Evolutionary conservation across 805 yeast species (phyloP), one percentile per base, ranked within the genome.

Genomic region (Saccharomycopsis vini): DNA sequence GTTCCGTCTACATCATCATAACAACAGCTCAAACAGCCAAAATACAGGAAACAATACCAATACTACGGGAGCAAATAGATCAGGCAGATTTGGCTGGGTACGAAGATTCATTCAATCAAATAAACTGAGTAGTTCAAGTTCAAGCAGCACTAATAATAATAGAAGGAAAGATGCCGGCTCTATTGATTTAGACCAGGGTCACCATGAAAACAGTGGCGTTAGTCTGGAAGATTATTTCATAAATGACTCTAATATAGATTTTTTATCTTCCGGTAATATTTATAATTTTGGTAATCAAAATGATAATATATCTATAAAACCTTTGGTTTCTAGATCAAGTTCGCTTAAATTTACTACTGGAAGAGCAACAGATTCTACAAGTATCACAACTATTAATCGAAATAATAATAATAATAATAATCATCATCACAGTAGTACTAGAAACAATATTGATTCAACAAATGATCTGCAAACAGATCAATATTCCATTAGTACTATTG

Each of bases 1-100:
- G n/a, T n/a, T n/a, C n/a, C n/a, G n/a, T n/a, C n/a, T n/a, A n/a
- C n/a, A n/a, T n/a, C n/a, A n/a, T n/a, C n/a, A n/a, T n/a, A n/a
- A n/a, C n/a, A n/a, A n/a, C n/a, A n/a, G n/a, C n/a, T n/a, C n/a
- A n/a, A n/a, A n/a, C n/a, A n/a, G n/a, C n/a, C n/a, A n/a, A 26
- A 26, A 26, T 12, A 9, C 29, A 12, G 21, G 23, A 18, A 21
- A 41, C 18, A 36, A 40, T 40, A 33, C 48, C 13, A 22, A 46
- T 21, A 39, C 44, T 5, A 34, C 42, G 12, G 46, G 49, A 7
- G 28, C 34, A n/a, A 15, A 30, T 34, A 42, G 39, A 26, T n/a
- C 33, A 16, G 35, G 45, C n/a, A 22, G 50, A 34, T 47, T 47
- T 31, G 50, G 50, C 15, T 47, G 50, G 50, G 50, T 47, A 21